Percentiles rank a stretch among this genome's conserved stretches.
Evolutionary conservation across 106 monocot species (phyloP).

Genomic region (Platanthera zijinensis): DNA sequence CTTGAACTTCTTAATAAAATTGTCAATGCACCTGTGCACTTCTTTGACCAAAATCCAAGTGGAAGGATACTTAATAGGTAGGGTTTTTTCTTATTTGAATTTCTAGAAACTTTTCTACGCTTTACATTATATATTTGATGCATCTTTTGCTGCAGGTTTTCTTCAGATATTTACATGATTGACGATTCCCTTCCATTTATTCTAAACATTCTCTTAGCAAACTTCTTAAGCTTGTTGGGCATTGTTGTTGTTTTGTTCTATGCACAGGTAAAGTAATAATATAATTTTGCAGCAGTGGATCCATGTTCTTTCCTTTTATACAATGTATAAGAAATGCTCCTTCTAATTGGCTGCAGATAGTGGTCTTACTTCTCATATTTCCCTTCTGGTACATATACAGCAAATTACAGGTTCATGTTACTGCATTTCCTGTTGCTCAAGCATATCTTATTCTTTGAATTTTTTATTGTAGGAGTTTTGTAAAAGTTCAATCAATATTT

Average conservation of each 20-base stretch:
- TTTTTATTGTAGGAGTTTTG: background rate
- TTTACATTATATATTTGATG: background rate
- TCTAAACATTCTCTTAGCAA: constrained; percentile 91
- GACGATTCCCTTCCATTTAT: constrained; percentile 99
- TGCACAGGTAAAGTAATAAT: constrained; percentile 52
- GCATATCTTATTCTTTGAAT: background rate
- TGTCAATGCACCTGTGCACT: constrained; percentile 67
- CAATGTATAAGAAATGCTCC: constrained; percentile 6
- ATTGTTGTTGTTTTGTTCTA: constrained; percentile 69
- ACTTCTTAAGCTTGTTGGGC: constrained; percentile 78
- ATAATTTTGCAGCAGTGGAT: background rate
- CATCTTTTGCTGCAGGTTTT: constrained; percentile 51
- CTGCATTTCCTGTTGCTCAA: background rate
- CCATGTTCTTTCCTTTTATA: background rate
- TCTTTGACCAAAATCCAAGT: constrained; percentile 85
- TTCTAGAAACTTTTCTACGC: background rate
- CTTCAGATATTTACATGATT: constrained; percentile 91
- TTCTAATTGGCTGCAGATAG: constrained; percentile 38
- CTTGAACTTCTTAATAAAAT: constrained; percentile 64
- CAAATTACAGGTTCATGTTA: constrained; percentile 69
- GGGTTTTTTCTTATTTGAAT: background rate
- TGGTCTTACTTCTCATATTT: constrained; percentile 73
- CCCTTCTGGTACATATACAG: constrained; percentile 71
- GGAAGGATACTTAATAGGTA: constrained; percentile 97
- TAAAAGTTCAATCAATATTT: constrained; percentile 2